Conservation (phyloP, 371 early-diverging fungal species). For the Mortierella sp. region DNA sequence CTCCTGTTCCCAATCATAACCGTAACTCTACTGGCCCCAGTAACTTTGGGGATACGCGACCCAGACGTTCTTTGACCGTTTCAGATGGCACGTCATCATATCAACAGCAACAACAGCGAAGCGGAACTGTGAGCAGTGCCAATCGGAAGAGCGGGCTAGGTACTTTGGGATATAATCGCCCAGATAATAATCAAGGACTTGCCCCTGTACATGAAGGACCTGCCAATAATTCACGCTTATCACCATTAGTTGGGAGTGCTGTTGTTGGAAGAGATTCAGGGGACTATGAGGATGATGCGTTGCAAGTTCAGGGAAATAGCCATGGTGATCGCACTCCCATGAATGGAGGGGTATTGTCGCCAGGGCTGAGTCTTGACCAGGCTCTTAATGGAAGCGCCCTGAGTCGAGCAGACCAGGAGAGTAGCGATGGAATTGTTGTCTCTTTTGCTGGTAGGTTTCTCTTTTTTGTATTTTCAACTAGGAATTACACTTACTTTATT, state of each 20-base stretch:
- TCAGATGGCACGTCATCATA: conserved; percentile 35
- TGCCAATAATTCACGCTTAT: background rate
- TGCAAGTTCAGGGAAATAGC: conserved; percentile 3
- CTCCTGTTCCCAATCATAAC: conserved; percentile 11
- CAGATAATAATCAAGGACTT: conserved; percentile 24
- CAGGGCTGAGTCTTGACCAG: conserved; percentile 39
- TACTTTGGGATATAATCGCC: conserved; percentile 40
- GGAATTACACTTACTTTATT: background rate
- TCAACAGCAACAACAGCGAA: conserved; percentile 15
- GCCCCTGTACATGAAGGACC: conserved; percentile 52
- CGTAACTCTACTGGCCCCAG: conserved; percentile 23
- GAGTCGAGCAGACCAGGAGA: conserved; percentile 36
- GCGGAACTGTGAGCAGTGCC: conserved; percentile 12
- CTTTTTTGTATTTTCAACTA: background rate
- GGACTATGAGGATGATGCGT: conserved; percentile 37
- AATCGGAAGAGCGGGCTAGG: conserved; percentile 34
- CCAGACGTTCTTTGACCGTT: conserved; percentile 20
- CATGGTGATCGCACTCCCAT: conserved; percentile 32
- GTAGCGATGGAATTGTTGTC: conserved; percentile 71
- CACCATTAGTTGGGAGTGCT: conserved; percentile 27
- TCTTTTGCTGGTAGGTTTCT: conserved; percentile 69
- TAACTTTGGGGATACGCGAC: conserved; percentile 14
- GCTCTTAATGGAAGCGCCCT: conserved; percentile 36
- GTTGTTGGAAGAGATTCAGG: conserved; percentile 26
- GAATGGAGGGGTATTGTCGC: conserved; percentile 26